Conservation (phyloP, 495 filamentous ascomycete species). For the Penicillium coprophilum region DNA sequence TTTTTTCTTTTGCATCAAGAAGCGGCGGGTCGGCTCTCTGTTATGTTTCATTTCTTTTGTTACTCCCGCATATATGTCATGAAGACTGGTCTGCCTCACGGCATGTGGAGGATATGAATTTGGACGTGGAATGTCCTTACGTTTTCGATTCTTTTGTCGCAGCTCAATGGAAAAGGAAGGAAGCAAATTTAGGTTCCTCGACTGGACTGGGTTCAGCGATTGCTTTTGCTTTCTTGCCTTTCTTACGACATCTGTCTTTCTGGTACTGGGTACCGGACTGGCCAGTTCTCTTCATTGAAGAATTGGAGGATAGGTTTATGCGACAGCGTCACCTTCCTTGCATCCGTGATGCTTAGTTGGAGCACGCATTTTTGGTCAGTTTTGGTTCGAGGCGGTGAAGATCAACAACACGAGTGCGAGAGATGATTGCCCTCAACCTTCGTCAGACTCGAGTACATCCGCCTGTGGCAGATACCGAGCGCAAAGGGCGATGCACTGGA, state of each 20-base stretch:
- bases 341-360: conserved; percentile 46
- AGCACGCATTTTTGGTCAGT: conserved; percentile 15
- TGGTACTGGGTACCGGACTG: conserved; percentile 51
- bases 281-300: conserved; percentile 24
- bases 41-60: conserved; percentile 36
- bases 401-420: conserved; percentile 7
- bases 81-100: conserved; percentile 62
- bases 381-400: conserved; percentile 10
- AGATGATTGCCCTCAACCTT: conserved; percentile 1
- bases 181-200: conserved; percentile 2
- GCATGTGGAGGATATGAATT: conserved; percentile 51
- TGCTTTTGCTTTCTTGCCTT: conserved; percentile 13
- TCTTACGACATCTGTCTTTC: conserved; percentile 33
- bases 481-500: conserved; percentile 14
- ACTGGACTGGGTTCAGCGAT: conserved; percentile 25
- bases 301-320: conserved; percentile 34
- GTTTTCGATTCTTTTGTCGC: conserved; percentile 43
- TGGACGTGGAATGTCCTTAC: conserved; percentile 52
- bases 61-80: conserved; percentile 49
- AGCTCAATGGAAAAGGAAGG: conserved; percentile 25
- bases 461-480: conserved; percentile 26
- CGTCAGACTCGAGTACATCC: conserved; percentile 13
- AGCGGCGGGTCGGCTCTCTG: conserved; percentile 56
- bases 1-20: conserved; percentile 45
- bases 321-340: conserved; percentile 17